phyloP scores from a whole-genome alignment of 306 rosid species.

The Spatholobus suberectus region DNA sequence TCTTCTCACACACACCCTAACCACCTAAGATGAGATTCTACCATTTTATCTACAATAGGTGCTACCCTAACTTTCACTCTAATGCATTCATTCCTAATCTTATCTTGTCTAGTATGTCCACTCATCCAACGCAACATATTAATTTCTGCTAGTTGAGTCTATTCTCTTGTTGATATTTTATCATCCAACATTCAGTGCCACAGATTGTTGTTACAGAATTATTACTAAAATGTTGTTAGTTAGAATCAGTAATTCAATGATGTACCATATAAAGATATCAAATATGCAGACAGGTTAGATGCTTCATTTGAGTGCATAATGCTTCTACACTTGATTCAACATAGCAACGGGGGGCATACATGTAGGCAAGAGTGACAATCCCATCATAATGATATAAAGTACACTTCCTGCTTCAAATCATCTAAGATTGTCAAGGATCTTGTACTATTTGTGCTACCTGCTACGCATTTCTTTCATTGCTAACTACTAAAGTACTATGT shows the following conservation, averaged over 20 bases:
- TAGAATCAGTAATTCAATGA: background rate
- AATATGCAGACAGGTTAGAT: constrained; percentile 8
- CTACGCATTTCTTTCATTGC: background rate
- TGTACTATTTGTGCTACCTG: constrained; percentile 1
- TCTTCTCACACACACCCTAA: background rate
- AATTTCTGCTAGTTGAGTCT: background rate
- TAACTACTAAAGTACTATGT: background rate
- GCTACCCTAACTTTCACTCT: background rate
- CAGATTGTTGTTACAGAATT: background rate
- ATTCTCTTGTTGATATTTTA: background rate
- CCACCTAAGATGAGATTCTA: background rate
- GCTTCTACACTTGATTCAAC: background rate
- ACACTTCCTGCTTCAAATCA: background rate
- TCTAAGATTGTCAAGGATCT: constrained; percentile 19
- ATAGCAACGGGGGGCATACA: constrained; percentile 1
- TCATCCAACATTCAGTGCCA: background rate
- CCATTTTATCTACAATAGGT: background rate
- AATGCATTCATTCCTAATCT: background rate
- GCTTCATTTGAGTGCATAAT: background rate
- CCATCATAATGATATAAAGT: background rate
- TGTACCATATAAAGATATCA: background rate
- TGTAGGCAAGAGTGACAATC: background rate
- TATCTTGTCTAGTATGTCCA: background rate
- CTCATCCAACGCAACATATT: background rate
- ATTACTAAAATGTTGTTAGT: background rate